These are phyloP conservation scores for Sonneratia caseolaris DNA, from an alignment of 345 rosid species.

Conservation along the genomic window DNA sequence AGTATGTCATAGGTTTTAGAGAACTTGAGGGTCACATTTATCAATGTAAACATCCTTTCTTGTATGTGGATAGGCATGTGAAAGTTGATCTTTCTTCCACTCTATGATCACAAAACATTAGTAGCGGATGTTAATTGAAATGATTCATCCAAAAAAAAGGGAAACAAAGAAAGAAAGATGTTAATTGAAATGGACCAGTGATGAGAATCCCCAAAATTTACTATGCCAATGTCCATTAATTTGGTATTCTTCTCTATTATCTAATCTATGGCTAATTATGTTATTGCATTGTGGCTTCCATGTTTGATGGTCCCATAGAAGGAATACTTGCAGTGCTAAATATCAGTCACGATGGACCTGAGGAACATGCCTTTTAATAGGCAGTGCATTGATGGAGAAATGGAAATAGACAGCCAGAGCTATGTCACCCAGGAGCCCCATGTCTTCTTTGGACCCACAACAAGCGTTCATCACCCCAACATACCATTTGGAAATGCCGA, in stretches of 20 bases:
- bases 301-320: not conserved
- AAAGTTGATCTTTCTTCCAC: not conserved
- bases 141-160: too few species aligned
- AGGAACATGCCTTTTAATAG: slow-evolving; percentile 34
- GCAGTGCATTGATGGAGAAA: slow-evolving; percentile 42
- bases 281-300: not conserved
- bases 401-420: slow-evolving; percentile 37
- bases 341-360: slow-evolving; percentile 36
- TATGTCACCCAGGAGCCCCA: slow-evolving; percentile 39
- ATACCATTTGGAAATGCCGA: slow-evolving; percentile 22
- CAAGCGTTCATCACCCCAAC: slow-evolving; percentile 42
- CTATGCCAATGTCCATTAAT: not conserved
- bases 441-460: slow-evolving; percentile 32
- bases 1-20: not conserved
- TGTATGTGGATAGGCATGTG: not conserved
- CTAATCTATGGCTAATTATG: not conserved
- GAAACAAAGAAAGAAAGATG: not conserved
- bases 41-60: not conserved
- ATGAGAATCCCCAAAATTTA: not conserved
- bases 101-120: not conserved
- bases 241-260: not conserved
- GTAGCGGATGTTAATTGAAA: not conserved
- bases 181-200: not conserved
- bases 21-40: not conserved
- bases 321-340: slow-evolving; percentile 1